Evolutionary conservation across 2,329 filamentous ascomycete genomes (phyloP), one percentile per base, ranked within the genome.

Genomic region (Pseudogymnoascus sp.): DNA sequence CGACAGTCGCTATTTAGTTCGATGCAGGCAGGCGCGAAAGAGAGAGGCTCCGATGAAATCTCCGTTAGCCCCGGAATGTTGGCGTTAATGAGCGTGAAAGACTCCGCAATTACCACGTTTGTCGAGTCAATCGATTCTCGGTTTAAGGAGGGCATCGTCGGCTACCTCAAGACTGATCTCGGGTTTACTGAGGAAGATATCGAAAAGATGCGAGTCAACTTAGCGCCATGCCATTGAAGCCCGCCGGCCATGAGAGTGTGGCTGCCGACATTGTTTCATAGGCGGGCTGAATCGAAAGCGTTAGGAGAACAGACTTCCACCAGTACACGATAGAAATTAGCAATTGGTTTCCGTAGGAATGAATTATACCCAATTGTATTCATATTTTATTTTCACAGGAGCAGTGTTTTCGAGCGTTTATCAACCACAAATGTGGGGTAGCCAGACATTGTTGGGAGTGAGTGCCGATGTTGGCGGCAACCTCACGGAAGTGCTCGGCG

Each of bases 181-280:
- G 80, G 80, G 0, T 80, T 85, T 62, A 78, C 78, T 0, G 68
- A 70, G 1, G 74, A 76, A 2, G 81, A 84, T 61, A 64, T 84
- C 43, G 73, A 71, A 6, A 78, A 67, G 61, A 81, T 84, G 67
- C 80, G 76, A 74, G 72, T 68, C 66, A 82, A 84, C 67, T 71
- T 83, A 8, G n/a, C 25, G n/a, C 23, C 48, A 54, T 31, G 16
- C 21, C 13, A n/a, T 28, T 7, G 6, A 31, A 31, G 48, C 28
- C 21, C 16, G 11, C 21, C 16, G 11, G 14, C 5, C 23, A 13
- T 11, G 23, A 16, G 6, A 28, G 45, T 28, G 23, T 16, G 14
- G 23, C 23, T 16, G n/a, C 31, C 6, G n/a, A 19, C 19, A 13
- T 28, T 14, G 14, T 31, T 54, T 31, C 7, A 11, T 23, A 8